These are phyloP conservation scores for Leccinum barrowsii DNA, from an alignment of 768 basidiomycete genomes.

Conservation along the genomic window DNA sequence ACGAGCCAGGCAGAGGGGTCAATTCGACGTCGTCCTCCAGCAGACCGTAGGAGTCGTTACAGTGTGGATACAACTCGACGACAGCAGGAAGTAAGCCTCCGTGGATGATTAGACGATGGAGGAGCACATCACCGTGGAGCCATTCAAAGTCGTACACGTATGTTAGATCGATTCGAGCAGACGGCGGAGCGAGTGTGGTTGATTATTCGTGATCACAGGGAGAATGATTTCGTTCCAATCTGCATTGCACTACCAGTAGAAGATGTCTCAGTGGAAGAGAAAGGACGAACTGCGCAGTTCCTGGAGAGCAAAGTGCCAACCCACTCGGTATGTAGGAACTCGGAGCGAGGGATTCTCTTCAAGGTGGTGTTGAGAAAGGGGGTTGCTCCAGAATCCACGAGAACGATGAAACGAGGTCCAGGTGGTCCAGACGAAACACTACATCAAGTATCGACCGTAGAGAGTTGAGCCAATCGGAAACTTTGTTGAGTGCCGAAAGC, in stretches of 20 bases:
- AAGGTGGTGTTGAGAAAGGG: slow-evolving; percentile 31
- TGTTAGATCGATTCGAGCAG: slow-evolving; percentile 57
- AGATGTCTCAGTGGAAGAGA: slow-evolving; percentile 9
- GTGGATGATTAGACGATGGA: no score
- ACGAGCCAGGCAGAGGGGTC: slow-evolving; percentile 68
- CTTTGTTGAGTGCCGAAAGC: slow-evolving; percentile 14
- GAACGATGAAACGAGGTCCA: slow-evolving; percentile 23
- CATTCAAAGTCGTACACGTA: slow-evolving; percentile 22
- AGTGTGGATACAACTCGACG: no score
- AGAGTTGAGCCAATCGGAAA: slow-evolving; percentile 30
- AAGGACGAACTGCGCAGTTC: slow-evolving; percentile 37
- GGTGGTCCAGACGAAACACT: slow-evolving; percentile 33
- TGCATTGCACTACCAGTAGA: slow-evolving; percentile 27
- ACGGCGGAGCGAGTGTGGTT: slow-evolving; percentile 66
- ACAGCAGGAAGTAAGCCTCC: no score
- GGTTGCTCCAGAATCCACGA: slow-evolving; percentile 18
- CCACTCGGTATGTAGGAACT: slow-evolving; percentile 56
- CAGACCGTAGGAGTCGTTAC: slow-evolving; percentile 53
- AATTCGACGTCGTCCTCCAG: slow-evolving; percentile 86
- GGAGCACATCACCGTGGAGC: no score
- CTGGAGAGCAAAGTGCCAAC: slow-evolving; percentile 51
- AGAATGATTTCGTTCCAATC: slow-evolving; percentile 77
- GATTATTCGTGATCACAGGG: slow-evolving; percentile 73
- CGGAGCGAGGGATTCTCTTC: slow-evolving; percentile 44
- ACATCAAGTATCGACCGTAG: slow-evolving; percentile 30